Percentiles rank a stretch among this genome's conserved stretches.
These are phyloP conservation scores for Pholiota adiposa DNA, from an alignment of 1,284 basidiomycete genomes.

Conservation along the genomic window DNA sequence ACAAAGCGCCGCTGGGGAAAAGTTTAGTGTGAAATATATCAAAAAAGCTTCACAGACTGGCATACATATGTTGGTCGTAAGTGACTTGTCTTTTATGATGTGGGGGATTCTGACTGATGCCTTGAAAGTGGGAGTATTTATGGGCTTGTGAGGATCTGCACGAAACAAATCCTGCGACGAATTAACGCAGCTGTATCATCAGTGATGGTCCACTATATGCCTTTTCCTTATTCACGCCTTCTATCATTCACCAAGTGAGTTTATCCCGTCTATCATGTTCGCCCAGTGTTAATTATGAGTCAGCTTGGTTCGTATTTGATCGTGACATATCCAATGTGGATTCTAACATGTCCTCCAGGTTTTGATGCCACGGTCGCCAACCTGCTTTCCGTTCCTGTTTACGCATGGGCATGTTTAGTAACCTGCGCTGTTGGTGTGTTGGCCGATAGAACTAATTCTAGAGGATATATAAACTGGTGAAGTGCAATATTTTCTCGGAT, in stretches of 20 bases:
- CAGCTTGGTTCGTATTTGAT: constrained; percentile 38
- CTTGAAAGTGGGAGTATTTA: constrained; percentile 3
- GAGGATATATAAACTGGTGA: constrained; percentile 66
- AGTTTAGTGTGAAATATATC: constrained; percentile 63
- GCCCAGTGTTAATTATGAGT: neutral
- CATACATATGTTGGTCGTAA: constrained; percentile 72
- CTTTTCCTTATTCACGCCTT: constrained; percentile 73
- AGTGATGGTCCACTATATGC: constrained; percentile 70
- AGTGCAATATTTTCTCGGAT: constrained; percentile 22
- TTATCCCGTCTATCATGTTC: neutral
- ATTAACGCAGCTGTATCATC: constrained; percentile 31
- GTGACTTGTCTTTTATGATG: too few species aligned
- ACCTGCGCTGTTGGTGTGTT: constrained; percentile 65
- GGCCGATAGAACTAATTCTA: constrained; percentile 61
- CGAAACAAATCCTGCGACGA: neutral
- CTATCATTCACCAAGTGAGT: constrained; percentile 64
- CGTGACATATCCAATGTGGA: constrained; percentile 23
- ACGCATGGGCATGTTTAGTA: constrained; percentile 64
- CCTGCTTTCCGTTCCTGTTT: constrained; percentile 71
- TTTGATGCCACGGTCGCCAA: constrained; percentile 73
- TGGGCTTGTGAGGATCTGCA: constrained; percentile 11
- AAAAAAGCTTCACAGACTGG: constrained; percentile 65
- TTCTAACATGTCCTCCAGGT: constrained; percentile 38
- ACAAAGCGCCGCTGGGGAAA: constrained; percentile 73
- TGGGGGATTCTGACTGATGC: neutral